A percentile compares a stretch with the other conserved stretches of the same genome.
These are phyloP conservation scores for Mycena rebaudengoi DNA, from an alignment of 768 basidiomycete species.

Conservation along the genomic window DNA sequence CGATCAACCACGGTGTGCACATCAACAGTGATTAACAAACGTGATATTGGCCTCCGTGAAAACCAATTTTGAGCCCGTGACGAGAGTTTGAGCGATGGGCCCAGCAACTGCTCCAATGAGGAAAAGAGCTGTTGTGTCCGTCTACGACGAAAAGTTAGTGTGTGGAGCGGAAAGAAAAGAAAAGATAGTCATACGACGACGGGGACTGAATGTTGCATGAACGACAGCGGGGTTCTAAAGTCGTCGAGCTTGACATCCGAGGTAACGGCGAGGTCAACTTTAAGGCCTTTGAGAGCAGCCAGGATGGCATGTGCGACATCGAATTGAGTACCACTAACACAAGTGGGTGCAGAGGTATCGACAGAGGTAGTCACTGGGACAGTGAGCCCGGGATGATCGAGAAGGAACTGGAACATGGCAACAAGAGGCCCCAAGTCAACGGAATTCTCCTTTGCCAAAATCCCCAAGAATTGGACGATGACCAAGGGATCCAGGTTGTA, in stretches of 20 bases:
- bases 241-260: slow-evolving; percentile 69
- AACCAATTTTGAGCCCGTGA: slow-evolving; percentile 60
- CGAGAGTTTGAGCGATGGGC: slow-evolving; percentile 71
- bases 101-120: slow-evolving; percentile 77
- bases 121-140: slow-evolving; percentile 69
- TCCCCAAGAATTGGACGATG: slow-evolving; percentile 64
- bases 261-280: slow-evolving; percentile 65
- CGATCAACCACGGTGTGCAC: neutral
- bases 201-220: slow-evolving; percentile 19
- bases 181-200: slow-evolving; percentile 43
- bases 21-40: slow-evolving; percentile 37
- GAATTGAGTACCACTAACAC: slow-evolving; percentile 75
- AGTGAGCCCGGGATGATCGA: slow-evolving; percentile 58
- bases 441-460: slow-evolving; percentile 58
- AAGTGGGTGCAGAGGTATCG: slow-evolving; percentile 60
- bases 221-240: slow-evolving; percentile 36
- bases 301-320: slow-evolving; percentile 68
- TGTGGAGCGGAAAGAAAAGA: neutral
- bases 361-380: slow-evolving; percentile 65
- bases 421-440: slow-evolving; percentile 70
- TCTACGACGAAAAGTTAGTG: slow-evolving; percentile 43
- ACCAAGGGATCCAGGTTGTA: slow-evolving; percentile 71
- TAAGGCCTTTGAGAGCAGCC: slow-evolving; percentile 64
- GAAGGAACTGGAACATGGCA: slow-evolving; percentile 61
- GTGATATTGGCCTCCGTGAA: slow-evolving; percentile 70